These are phyloP conservation scores for Ilyonectria sp. DNA, from an alignment of 2,329 filamentous ascomycete genomes.

Conservation along the genomic window DNA sequence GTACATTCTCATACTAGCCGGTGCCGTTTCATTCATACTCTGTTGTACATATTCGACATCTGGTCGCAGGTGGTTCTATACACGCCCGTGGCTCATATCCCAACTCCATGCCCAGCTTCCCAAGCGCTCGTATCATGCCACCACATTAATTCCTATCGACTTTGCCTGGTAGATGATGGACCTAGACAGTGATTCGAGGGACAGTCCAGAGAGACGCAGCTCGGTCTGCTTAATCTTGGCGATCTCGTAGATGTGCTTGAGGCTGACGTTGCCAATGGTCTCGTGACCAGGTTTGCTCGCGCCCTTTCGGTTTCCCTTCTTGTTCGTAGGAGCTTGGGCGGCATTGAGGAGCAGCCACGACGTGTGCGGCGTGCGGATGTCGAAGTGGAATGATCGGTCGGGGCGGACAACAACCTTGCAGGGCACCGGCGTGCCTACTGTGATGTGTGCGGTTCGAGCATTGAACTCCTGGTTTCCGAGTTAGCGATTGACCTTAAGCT, in stretches of 20 bases:
- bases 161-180: conserved; percentile 82
- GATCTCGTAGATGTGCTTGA: conserved; percentile 98
- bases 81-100: conserved; percentile 25
- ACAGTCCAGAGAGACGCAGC: conserved; percentile 79
- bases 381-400: conserved; percentile 94
- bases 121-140: conserved; percentile 63
- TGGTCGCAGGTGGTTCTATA: conserved; percentile 33
- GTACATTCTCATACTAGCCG: conserved; percentile 30
- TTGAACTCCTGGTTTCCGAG: conserved; percentile 85
- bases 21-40: conserved; percentile 34
- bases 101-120: conserved; percentile 19
- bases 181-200: conserved; percentile 80
- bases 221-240: conserved; percentile 94
- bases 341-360: conserved; percentile 90
- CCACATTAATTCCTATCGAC: conserved; percentile 81
- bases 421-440: conserved; percentile 87
- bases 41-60: conserved; percentile 46
- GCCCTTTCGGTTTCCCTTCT: conserved; percentile 85
- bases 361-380: conserved; percentile 94
- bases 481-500: conserved; percentile 35
- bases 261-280: conserved; percentile 84
- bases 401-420: conserved; percentile 92
- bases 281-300: conserved; percentile 83
- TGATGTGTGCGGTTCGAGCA: conserved; percentile 89
- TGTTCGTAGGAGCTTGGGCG: conserved; percentile 79